These are phyloP conservation scores for Calocybe indica DNA, from an alignment of 768 basidiomycete genomes.

Conservation along the genomic window DNA sequence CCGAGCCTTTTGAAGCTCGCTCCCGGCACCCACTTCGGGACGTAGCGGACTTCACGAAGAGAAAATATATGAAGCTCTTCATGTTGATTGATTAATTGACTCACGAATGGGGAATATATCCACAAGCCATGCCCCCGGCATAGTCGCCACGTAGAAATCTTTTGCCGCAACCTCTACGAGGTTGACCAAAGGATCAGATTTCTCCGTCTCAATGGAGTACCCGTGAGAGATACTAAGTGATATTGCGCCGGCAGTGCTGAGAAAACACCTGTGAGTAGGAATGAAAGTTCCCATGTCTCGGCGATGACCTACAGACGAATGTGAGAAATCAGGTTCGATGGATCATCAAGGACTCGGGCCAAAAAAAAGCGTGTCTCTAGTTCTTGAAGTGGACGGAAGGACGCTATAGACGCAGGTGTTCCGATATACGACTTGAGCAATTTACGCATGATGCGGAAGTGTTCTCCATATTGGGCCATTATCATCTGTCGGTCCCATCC, in stretches of 20 bases:
- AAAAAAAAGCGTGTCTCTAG: slow-evolving; percentile 39
- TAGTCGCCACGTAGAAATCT: slow-evolving; percentile 27
- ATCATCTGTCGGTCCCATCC: slow-evolving; percentile 23
- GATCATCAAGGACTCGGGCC: slow-evolving; percentile 29
- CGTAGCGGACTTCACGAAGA: slow-evolving; percentile 10
- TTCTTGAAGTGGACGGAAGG: slow-evolving; percentile 30
- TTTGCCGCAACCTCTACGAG: slow-evolving; percentile 32
- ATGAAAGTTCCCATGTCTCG: not conserved
- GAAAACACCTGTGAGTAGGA: not conserved
- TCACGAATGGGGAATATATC: slow-evolving; percentile 32
- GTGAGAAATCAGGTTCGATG: slow-evolving; percentile 28
- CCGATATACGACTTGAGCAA: slow-evolving; percentile 36
- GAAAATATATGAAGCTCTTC: too few relatives aligned
- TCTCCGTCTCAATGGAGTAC: slow-evolving; percentile 30
- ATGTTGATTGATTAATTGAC: not conserved
- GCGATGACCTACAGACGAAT: slow-evolving; percentile 30
- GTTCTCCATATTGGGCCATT: slow-evolving; percentile 25
- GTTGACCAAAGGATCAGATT: slow-evolving; percentile 30
- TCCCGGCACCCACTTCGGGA: slow-evolving; percentile 28
- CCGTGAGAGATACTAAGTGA: slow-evolving; percentile 37
- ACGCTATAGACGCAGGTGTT: slow-evolving; percentile 25
- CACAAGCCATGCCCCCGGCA: slow-evolving; percentile 24
- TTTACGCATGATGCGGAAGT: slow-evolving; percentile 35
- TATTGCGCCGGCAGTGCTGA: slow-evolving; percentile 33
- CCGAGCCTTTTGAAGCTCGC: slow-evolving; percentile 33